Evolutionary conservation across 495 filamentous ascomycete species (phyloP), one percentile per base, ranked within the genome.

Genomic region (Aspergillus incahuasiensis): DNA sequence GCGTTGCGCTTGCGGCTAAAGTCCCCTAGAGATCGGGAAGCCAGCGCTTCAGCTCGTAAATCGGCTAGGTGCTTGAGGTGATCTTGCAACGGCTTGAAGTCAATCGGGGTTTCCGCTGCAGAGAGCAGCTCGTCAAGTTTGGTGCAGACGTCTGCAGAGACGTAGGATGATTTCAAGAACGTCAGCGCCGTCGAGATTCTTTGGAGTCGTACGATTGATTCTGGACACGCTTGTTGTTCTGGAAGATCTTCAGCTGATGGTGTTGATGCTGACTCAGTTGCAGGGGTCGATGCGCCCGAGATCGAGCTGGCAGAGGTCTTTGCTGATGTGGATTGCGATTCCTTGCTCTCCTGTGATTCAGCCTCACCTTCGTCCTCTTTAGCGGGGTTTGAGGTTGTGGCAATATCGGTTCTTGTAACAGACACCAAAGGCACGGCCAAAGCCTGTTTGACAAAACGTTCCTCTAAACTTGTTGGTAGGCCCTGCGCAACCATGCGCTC

Each of bases 391-490:
- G 60, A 48, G 13, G 52, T 24, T 6, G 64, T 64, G 30, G 55
- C 44, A 1, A 61, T 60, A 40, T 79, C 77, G 5, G 77, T 71
- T 40, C 78, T 70, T 61, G 77, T 82, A n/a, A 86, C 69, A 6
- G 78, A 79, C 61, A 88, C 72, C 19, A 91, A 69, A 0, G 94
- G 94, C 43, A 81, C 80, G 51, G 89, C 86, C 22, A 97, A 70
- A n/a, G 82, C 79, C 58, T 86, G 85, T 18, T 72, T 76, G 12
- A 99, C 81, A 62, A 95, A 94, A 24, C 82, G 84, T 39, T 95
- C 86, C 66, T 97, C 95, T 78, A 97, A 79, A 60, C 88, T 96
- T 39, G 72, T 69, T 9, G 94, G 91, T 28, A 97, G 68, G 0
- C 83, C 83, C 0, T 73, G 73, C 6, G 74, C 68, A 18, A 77